Evolutionary conservation across 2,329 filamentous ascomycete species (phyloP), one percentile per base, ranked within the genome.

Genomic region (Monosporascus cannonballus): DNA sequence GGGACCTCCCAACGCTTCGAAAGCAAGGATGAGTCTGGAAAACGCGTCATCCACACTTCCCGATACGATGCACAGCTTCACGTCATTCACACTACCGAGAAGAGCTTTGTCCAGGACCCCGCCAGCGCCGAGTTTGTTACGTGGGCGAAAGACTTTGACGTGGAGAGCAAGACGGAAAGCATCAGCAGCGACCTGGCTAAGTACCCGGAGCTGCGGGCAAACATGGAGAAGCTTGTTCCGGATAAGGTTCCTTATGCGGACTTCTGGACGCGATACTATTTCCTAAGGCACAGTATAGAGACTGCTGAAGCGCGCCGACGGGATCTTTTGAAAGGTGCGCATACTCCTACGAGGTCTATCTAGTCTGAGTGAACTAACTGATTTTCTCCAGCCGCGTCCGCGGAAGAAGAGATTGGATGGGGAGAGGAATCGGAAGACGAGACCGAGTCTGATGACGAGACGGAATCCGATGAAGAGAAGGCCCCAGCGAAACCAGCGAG

Each of bases 211-310:
- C 74, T 99, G 62, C 79, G 92, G 61, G 73, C 79, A 25, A 91
- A 91, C 0, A 97, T 99, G 93, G 94, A 96, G 79, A 91, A 87
- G 73, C 75, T 96, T 51, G 94, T 99, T n/a, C 94, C 94, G 1
- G 91, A 92, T 70, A 82, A 84, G 61, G 89, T 96, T n/a, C 81
- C 92, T 36, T 99, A 99, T 65, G 80, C 77, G 50, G 82, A 87
- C 50, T 99, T 99, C 69, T 99, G 94, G 93, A 87, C 82, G 67
- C 81, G 94, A 52, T 99, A 99, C 72, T 97, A 97, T 69, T 99
- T 96, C 75, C 74, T 97, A 57, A 81, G 93, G 64, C 87, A 95
- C 65, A 90, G 94, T 17, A 88, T 99, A 57, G 93, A 97, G 74
- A 92, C 89, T 25, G 92, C 96, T 53, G 94, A 99, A 73, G 85